A percentile compares a stretch with the other conserved stretches of the same genome.
Conservation (phyloP, 805 yeast genomes). For the Schwanniomyces pseudopolymorphus region DNA sequence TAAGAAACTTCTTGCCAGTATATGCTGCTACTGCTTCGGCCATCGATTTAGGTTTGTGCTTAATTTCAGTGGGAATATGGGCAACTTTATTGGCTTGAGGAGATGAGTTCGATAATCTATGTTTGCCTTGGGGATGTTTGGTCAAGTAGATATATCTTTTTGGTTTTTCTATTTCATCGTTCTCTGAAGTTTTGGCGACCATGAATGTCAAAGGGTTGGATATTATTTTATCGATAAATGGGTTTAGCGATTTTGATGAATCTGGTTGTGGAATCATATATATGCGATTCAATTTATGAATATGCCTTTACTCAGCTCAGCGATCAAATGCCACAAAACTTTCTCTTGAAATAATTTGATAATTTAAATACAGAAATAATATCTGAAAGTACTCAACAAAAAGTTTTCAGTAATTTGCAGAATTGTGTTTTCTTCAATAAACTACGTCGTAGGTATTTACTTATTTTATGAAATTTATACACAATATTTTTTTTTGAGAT, state of each 20-base stretch:
- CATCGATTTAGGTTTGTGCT: constrained; percentile 44
- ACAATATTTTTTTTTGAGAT: not conserved
- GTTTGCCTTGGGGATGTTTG: constrained; percentile 6
- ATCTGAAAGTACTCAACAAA: not conserved
- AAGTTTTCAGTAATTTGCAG: not conserved
- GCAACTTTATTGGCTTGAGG: not conserved
- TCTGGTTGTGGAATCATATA: constrained; percentile 7
- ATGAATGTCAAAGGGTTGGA: constrained; percentile 63
- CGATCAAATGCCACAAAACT: not conserved
- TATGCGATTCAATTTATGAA: not conserved
- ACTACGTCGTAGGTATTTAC: not conserved
- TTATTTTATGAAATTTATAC: not conserved
- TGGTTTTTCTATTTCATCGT: constrained; percentile 10
- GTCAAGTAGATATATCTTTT: constrained; percentile 14
- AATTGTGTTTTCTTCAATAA: not conserved
- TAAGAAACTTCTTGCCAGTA: constrained; percentile 53
- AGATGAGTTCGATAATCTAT: not conserved
- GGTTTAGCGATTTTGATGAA: constrained; percentile 37
- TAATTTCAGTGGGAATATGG: constrained; percentile 6
- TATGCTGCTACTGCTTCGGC: constrained; percentile 61
- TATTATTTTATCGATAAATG: constrained; percentile 62
- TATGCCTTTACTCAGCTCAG: not conserved
- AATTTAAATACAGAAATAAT: not conserved
- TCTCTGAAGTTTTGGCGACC: constrained; percentile 56
- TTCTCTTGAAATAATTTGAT: not conserved